Conservation (phyloP, 2,329 filamentous ascomycete species). For the Diaporthe helianthi region DNA sequence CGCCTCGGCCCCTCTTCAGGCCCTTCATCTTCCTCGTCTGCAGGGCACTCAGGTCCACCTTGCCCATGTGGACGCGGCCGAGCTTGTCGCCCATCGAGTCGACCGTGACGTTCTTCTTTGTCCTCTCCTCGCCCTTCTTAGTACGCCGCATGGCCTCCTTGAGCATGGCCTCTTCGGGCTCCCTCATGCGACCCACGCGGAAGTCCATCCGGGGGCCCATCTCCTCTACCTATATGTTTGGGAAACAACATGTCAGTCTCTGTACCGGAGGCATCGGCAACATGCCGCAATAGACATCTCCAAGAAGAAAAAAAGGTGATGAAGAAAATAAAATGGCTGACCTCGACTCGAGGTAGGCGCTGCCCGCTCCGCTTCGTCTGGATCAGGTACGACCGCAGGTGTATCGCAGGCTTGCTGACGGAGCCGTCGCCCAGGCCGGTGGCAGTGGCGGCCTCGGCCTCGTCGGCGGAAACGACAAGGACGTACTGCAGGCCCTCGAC, state of each 20-base stretch:
- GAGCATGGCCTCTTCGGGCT: slow-evolving; percentile 78
- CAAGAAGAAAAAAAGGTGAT: too few relatives aligned
- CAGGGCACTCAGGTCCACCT: slow-evolving; percentile 84
- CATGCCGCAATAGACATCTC: not conserved
- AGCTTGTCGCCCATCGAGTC: slow-evolving; percentile 96
- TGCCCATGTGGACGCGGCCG: slow-evolving; percentile 88
- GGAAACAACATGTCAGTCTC: not conserved
- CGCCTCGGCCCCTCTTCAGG: slow-evolving; percentile 80
- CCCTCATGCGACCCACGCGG: slow-evolving; percentile 78
- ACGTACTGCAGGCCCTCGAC: slow-evolving; percentile 95
- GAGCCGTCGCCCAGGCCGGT: slow-evolving; percentile 47
- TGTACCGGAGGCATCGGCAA: not conserved
- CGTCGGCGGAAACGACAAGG: slow-evolving; percentile 79
- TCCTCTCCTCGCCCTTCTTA: slow-evolving; percentile 75
- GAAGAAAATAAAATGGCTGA: not conserved
- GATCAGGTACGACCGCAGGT: slow-evolving; percentile 84
- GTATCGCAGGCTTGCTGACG: slow-evolving; percentile 61
- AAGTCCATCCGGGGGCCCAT: slow-evolving; percentile 96
- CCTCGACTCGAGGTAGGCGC: slow-evolving; percentile 84
- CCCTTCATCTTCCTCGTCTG: slow-evolving; percentile 99
- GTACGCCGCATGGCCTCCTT: slow-evolving; percentile 92
- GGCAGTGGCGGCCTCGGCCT: slow-evolving; percentile 51
- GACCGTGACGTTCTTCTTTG: slow-evolving; percentile 96
- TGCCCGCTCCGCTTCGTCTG: slow-evolving; percentile 86
- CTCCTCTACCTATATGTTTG: slow-evolving; percentile 69